Evolutionary conservation across 306 rosid genomes (phyloP).

Genomic region (Urtica urens): DNA sequence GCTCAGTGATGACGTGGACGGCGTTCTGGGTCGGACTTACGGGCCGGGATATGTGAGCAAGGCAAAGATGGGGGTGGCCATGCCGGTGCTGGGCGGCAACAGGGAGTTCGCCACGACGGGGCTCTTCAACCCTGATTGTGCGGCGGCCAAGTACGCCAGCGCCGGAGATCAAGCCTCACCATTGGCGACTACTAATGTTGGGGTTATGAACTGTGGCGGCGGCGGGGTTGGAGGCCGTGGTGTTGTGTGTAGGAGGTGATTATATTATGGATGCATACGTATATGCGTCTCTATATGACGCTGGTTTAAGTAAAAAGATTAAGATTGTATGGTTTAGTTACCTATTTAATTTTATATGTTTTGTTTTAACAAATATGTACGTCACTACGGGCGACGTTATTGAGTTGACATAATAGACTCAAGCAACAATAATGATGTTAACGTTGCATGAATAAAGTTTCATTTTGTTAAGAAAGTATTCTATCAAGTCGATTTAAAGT

Average conservation of each 20-base stretch:
- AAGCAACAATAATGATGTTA: too few relatives aligned
- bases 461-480: too few relatives aligned
- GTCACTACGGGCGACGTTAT: too few relatives aligned
- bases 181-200: constrained; percentile 2
- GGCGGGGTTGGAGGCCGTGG: constrained; percentile 25
- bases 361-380: too few relatives aligned
- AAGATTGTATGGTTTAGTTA: too few relatives aligned
- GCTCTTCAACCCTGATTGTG: constrained; percentile 23
- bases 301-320: too few relatives aligned
- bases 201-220: constrained; percentile 23
- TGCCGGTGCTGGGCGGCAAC: constrained; percentile 34
- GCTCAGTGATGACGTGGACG: constrained; percentile 16
- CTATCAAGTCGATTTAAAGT: too few relatives aligned
- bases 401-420: too few relatives aligned
- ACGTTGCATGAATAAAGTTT: too few relatives aligned
- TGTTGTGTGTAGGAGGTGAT: constrained; percentile 31
- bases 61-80: constrained; percentile 32
- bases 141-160: constrained; percentile 15
- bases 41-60: constrained; percentile 18
- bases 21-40: constrained; percentile 24
- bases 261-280: background rate
- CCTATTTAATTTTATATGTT: too few relatives aligned
- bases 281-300: too few relatives aligned
- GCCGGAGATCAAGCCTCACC: background rate
- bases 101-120: constrained; percentile 24